phyloP scores from a whole-genome alignment of 352 stramenopile species.

The Plasmopara halstedii region DNA sequence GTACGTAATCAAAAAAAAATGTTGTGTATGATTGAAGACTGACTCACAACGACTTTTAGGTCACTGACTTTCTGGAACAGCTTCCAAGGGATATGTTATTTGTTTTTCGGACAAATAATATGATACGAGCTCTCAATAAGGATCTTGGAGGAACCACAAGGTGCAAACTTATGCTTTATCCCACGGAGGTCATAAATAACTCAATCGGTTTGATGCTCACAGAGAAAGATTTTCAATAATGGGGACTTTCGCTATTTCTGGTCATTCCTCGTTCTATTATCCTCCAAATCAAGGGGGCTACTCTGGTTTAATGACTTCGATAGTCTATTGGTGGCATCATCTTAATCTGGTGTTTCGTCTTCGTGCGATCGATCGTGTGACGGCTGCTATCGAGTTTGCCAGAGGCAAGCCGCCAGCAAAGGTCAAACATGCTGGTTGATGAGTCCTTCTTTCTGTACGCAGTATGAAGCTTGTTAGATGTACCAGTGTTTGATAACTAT shows the following conservation, averaged over 20 bases:
- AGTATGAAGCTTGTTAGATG: background rate
- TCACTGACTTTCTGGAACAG: constrained; percentile 77
- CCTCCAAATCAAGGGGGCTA: background rate
- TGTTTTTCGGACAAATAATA: constrained; percentile 87
- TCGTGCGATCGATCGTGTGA: constrained; percentile 45
- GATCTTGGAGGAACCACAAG: constrained; percentile 71
- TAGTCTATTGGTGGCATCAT: constrained; percentile 61
- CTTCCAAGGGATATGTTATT: constrained; percentile 88
- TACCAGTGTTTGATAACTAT: background rate
- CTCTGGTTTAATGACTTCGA: constrained; percentile 11
- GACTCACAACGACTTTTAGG: constrained; percentile 25
- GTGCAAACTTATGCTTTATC: constrained; percentile 11
- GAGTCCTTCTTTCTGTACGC: background rate
- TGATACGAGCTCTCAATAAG: constrained; percentile 87
- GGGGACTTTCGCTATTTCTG: constrained; percentile 60
- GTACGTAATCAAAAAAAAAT: constrained; percentile 21
- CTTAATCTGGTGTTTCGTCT: constrained; percentile 54
- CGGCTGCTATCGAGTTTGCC: constrained; percentile 33
- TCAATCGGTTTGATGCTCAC: background rate
- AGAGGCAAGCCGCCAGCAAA: constrained; percentile 26
- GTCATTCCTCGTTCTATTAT: constrained; percentile 43
- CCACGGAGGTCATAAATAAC: background rate
- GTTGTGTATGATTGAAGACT: background rate
- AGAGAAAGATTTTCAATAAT: constrained; percentile 76
- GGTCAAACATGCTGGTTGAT: constrained; percentile 30